Evolutionary conservation across 1,139 yeast species (phyloP).

Genomic region (Hyphopichia wangnamkhiaoensis): DNA sequence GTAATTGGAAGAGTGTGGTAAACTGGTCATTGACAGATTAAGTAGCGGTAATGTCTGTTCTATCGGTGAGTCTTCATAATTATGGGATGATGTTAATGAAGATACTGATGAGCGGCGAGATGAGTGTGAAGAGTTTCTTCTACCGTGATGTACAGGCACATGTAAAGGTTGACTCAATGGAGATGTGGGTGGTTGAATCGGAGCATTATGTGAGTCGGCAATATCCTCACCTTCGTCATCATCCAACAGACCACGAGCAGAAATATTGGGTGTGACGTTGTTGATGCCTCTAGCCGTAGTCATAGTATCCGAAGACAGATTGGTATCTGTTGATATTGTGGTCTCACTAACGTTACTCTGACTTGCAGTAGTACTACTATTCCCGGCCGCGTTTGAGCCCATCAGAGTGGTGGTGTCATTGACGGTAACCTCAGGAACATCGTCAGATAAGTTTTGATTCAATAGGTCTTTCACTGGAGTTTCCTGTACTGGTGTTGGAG

Average conservation of each 20-base stretch:
- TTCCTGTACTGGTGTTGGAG: conserved; percentile 9
- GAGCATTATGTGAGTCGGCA: conserved; percentile 11
- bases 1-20: too few species aligned
- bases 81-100: conserved; percentile 20
- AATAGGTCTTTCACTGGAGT: conserved; percentile 24
- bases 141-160: neutral
- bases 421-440: neutral
- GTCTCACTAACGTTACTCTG: too few species aligned
- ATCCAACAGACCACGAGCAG: conserved; percentile 1
- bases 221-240: conserved; percentile 19
- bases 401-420: neutral
- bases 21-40: conserved; percentile 16
- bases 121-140: neutral
- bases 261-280: too few species aligned
- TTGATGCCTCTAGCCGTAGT: too few species aligned
- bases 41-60: conserved; percentile 45
- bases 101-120: conserved; percentile 24
- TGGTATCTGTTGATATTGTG: too few species aligned
- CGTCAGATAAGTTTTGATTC: conserved; percentile 10
- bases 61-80: conserved; percentile 22
- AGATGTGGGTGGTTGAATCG: conserved; percentile 3
- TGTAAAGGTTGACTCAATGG: conserved; percentile 3
- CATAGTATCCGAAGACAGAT: too few species aligned
- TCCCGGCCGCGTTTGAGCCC: too few species aligned
- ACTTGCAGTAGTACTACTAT: too few species aligned